These are phyloP conservation scores for Scheffersomyces cryptocercus DNA, from an alignment of 1,139 yeast species.

Conservation along the genomic window DNA sequence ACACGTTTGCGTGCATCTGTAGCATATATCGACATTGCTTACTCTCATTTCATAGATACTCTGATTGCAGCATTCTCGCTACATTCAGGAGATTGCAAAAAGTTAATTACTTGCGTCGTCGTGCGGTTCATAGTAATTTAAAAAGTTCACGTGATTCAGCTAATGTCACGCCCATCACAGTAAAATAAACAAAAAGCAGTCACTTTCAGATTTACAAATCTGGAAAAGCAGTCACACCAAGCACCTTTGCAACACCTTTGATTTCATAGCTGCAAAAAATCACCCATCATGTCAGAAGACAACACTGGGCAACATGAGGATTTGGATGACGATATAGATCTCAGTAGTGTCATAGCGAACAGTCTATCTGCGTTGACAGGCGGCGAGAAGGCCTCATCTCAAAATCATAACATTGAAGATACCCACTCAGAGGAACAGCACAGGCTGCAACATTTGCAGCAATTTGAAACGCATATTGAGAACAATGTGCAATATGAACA, in stretches of 20 bases:
- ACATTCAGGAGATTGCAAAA: no score
- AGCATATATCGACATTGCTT: no score
- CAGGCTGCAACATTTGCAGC: slow-evolving; percentile 1
- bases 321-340: slow-evolving; percentile 9
- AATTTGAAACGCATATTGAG: background rate
- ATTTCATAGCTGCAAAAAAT: no score
- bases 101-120: no score
- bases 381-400: slow-evolving; percentile 1
- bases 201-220: slow-evolving; percentile 4
- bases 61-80: no score
- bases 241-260: background rate
- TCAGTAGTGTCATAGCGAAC: slow-evolving; percentile 12
- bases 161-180: slow-evolving; percentile 1
- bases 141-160: no score
- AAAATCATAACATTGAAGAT: background rate
- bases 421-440: background rate
- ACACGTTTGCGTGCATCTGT: no score
- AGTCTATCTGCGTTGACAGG: slow-evolving; percentile 10
- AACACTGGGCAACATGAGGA: background rate
- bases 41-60: no score
- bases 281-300: no score
- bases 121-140: no score
- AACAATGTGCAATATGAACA: background rate
- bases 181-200: slow-evolving; percentile 11
- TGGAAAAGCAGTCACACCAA: slow-evolving; percentile 10